Percentiles rank a stretch among this genome's conserved stretches.
These are phyloP conservation scores for Gorgonomyces haynaldii DNA, from an alignment of 192 early-diverging fungal genomes.

Conservation along the genomic window DNA sequence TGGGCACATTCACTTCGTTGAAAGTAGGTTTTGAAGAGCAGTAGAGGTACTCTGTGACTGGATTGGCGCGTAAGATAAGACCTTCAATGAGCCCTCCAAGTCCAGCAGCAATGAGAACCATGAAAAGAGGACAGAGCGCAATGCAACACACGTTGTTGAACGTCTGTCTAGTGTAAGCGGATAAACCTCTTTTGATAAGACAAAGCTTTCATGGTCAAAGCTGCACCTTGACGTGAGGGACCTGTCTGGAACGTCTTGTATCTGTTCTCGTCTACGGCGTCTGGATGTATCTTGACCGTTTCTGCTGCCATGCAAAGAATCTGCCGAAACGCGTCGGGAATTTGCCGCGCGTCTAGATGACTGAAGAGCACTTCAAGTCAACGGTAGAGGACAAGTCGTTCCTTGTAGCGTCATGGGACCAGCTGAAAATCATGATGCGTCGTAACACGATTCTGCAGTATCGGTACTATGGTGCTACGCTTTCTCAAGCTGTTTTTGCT, in stretches of 20 bases:
- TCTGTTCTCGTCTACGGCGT: too few species aligned
- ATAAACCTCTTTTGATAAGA: slow-evolving; percentile 4
- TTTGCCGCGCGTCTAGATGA: background rate
- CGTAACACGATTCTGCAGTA: slow-evolving; percentile 54
- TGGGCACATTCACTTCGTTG: slow-evolving; percentile 4
- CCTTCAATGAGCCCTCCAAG: background rate
- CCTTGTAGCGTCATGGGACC: slow-evolving; percentile 24
- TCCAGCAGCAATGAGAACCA: slow-evolving; percentile 1
- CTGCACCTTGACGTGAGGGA: background rate
- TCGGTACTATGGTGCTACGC: slow-evolving; percentile 48
- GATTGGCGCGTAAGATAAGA: background rate
- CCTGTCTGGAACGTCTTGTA: too few species aligned
- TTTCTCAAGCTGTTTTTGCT: slow-evolving; percentile 49
- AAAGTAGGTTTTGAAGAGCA: slow-evolving; percentile 17
- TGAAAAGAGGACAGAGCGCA: slow-evolving; percentile 5
- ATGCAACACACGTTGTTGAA: background rate
- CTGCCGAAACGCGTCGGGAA: background rate
- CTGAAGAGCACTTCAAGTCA: slow-evolving; percentile 10
- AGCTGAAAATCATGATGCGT: slow-evolving; percentile 54
- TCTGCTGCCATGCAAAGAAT: too few species aligned
- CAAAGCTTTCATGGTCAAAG: background rate
- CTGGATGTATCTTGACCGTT: too few species aligned
- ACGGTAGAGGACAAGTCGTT: slow-evolving; percentile 14
- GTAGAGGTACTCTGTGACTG: slow-evolving; percentile 10
- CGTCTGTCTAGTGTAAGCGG: slow-evolving; percentile 1